A percentile compares a stretch with the other conserved stretches of the same genome.
phyloP scores from a whole-genome alignment of 2,329 filamentous ascomycete species.

The Trichoderma atroviride region DNA sequence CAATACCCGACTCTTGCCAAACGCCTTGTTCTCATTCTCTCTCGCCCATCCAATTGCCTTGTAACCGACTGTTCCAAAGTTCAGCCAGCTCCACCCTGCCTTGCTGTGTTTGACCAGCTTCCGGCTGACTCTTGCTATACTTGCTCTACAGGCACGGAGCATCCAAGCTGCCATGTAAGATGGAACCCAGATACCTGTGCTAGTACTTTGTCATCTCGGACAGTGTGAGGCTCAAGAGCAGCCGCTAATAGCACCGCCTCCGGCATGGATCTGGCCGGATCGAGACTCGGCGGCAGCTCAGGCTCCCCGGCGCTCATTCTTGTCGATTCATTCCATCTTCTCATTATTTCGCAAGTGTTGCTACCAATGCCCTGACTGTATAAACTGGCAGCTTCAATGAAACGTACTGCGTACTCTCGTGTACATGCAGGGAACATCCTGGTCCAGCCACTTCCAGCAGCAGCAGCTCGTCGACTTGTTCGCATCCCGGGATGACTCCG shows the following conservation, averaged over 20 bases:
- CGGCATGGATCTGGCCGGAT: not conserved
- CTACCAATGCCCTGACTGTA: not conserved
- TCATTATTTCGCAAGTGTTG: not conserved
- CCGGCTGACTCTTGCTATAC: constrained; percentile 4
- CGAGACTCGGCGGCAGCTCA: not conserved
- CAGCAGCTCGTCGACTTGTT: not conserved
- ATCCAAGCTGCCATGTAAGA: not conserved
- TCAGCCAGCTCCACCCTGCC: constrained; percentile 20
- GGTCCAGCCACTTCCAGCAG: not conserved
- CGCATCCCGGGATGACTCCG: constrained; percentile 24
- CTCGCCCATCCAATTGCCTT: not conserved
- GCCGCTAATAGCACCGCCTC: not conserved
- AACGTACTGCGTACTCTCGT: not conserved
- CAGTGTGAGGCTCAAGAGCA: constrained; percentile 12
- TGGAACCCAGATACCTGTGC: not conserved
- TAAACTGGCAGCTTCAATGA: not conserved
- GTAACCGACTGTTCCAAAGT: constrained; percentile 3
- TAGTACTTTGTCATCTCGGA: not conserved
- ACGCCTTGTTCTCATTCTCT: not conserved
- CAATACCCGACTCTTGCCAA: not conserved
- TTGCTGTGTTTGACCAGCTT: not conserved
- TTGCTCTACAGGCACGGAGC: not conserved
- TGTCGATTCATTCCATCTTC: not conserved
- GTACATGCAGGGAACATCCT: constrained; percentile 10
- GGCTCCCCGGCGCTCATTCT: not conserved